These are phyloP conservation scores for Nemania abortiva DNA, from an alignment of 2,329 filamentous ascomycete genomes.

Conservation along the genomic window DNA sequence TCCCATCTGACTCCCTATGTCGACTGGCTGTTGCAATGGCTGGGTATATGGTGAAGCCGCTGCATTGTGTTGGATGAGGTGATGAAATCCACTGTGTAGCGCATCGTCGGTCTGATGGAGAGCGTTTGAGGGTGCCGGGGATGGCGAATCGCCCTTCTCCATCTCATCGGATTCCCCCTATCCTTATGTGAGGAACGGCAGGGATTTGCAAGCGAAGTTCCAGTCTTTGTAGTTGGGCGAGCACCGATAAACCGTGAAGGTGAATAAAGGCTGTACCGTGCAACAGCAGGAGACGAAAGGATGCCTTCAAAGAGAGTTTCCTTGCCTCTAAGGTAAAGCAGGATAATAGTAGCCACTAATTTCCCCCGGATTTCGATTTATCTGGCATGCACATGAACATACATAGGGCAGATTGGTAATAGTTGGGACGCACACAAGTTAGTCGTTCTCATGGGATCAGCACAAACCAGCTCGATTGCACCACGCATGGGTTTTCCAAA, in stretches of 20 bases:
- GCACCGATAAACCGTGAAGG: constrained; percentile 16
- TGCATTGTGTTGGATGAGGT: constrained; percentile 60
- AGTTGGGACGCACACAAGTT: constrained; percentile 20
- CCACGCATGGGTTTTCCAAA: constrained; percentile 18
- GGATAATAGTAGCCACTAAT: constrained; percentile 17
- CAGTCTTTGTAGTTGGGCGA: constrained; percentile 14
- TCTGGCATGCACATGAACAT: constrained; percentile 35
- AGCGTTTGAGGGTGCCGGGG: constrained; percentile 59
- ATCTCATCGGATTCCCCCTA: constrained; percentile 44
- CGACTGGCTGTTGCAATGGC: constrained; percentile 43
- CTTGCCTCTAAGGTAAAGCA: constrained; percentile 20
- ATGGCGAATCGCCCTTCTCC: constrained; percentile 54
- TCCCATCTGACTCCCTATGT: constrained; percentile 50
- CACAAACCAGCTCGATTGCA: constrained; percentile 20
- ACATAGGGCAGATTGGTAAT: constrained; percentile 23
- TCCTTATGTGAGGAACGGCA: neutral
- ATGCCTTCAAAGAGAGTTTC: constrained; percentile 27
- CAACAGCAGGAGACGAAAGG: constrained; percentile 31
- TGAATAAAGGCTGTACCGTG: constrained; percentile 19
- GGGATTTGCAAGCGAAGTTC: constrained; percentile 14
- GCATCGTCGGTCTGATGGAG: constrained; percentile 52
- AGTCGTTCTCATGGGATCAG: constrained; percentile 17
- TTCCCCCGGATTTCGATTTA: constrained; percentile 32
- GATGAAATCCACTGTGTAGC: constrained; percentile 58
- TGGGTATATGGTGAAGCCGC: constrained; percentile 41